Evolutionary conservation across 1,284 basidiomycete genomes (phyloP).

Genomic region (Sporisorium graminicola): DNA sequence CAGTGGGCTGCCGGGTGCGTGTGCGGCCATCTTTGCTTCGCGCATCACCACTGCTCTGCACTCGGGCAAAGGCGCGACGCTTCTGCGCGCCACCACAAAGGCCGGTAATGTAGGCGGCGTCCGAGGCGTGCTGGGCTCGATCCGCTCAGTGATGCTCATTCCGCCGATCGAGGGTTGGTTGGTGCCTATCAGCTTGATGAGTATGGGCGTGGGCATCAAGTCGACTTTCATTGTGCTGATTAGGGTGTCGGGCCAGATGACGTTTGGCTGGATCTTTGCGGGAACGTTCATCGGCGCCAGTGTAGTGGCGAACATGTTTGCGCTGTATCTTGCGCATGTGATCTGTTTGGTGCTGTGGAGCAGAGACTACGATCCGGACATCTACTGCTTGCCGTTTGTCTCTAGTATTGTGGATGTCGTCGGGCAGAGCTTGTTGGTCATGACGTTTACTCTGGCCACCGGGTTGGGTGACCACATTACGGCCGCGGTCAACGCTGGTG

Average conservation of each 20-base stretch:
- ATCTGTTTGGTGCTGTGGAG: conserved; percentile 87
- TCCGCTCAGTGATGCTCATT: conserved; percentile 27
- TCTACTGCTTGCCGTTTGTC: conserved; percentile 91
- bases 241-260: conserved; percentile 48
- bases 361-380: conserved; percentile 81
- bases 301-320: conserved; percentile 70
- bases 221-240: conserved; percentile 55
- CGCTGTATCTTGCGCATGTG: conserved; percentile 77
- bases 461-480: conserved; percentile 64
- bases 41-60: conserved; percentile 88
- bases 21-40: conserved; percentile 91
- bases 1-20: conserved; percentile 79
- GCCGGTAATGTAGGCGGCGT: conserved; percentile 32
- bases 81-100: conserved; percentile 30
- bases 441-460: conserved; percentile 72
- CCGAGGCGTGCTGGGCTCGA: conserved; percentile 22
- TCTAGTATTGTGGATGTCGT: conserved; percentile 89
- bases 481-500: conserved; percentile 44
- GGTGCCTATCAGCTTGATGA: conserved; percentile 57
- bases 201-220: conserved; percentile 55
- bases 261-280: conserved; percentile 61
- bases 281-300: conserved; percentile 36
- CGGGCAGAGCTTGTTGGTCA: conserved; percentile 82
- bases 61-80: conserved; percentile 62
- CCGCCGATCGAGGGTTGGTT: conserved; percentile 62